A percentile compares a stretch with the other conserved stretches of the same genome.
Evolutionary conservation across 1,284 basidiomycete species (phyloP).

Genomic region (Moesziomyces sp.): DNA sequence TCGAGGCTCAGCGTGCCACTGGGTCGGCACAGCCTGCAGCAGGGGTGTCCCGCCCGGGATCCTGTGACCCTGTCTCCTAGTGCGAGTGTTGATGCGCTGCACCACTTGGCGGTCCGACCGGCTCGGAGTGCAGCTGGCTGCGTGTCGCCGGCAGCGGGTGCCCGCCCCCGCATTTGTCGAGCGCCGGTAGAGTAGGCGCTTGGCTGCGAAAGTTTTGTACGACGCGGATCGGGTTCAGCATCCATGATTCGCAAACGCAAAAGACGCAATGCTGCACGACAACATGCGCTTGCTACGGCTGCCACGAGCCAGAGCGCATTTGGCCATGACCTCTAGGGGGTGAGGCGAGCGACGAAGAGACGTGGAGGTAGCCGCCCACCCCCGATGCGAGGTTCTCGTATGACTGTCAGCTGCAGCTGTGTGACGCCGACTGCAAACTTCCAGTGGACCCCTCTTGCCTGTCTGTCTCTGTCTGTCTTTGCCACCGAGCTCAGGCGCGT

Average conservation of each 20-base stretch:
- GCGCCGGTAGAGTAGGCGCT: neutral
- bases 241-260: neutral
- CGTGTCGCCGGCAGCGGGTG: neutral
- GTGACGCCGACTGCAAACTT: conserved; percentile 10
- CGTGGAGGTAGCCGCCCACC: neutral
- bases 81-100: conserved; percentile 6
- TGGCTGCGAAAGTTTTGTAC: conserved; percentile 1
- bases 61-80: conserved; percentile 7
- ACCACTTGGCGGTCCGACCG: conserved; percentile 29
- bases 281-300: neutral
- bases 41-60: neutral
- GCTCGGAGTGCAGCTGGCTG: conserved; percentile 9
- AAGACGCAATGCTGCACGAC: neutral
- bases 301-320: neutral
- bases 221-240: neutral
- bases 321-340: conserved; percentile 8
- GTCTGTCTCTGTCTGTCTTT: conserved; percentile 11
- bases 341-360: neutral
- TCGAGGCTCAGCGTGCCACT: neutral
- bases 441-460: conserved; percentile 10
- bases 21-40: neutral
- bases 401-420: conserved; percentile 6
- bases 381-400: neutral
- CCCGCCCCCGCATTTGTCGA: neutral
- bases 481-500: neutral